Conservation (phyloP, 768 basidiomycete species). For the Amanita pseudoporphyria region DNA sequence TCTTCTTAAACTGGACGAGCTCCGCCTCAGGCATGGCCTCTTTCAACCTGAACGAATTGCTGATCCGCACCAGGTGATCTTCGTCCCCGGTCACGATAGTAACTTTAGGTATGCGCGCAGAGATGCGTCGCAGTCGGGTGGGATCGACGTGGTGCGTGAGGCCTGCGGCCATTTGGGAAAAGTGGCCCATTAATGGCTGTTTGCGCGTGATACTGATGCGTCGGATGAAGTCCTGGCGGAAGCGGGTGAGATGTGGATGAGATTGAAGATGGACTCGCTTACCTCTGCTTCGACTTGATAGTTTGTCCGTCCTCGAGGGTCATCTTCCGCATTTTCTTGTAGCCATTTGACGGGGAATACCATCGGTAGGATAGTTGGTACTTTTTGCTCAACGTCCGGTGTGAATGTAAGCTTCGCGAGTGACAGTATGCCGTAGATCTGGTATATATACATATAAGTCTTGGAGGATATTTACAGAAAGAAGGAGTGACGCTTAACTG, state of each 20-base stretch:
- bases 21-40: conserved; percentile 51
- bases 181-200: conserved; percentile 47
- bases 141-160: conserved; percentile 52
- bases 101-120: conserved; percentile 53
- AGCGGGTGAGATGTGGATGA: not conserved
- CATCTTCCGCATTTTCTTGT: conserved; percentile 37
- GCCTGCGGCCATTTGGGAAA: conserved; percentile 68
- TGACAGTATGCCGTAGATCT: too few species aligned
- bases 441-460: too few species aligned
- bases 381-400: conserved; percentile 35
- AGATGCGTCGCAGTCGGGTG: conserved; percentile 37
- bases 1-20: conserved; percentile 45
- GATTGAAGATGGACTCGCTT: conserved; percentile 5
- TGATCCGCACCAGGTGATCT: conserved; percentile 46
- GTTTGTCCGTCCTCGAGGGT: conserved; percentile 54
- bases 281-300: conserved; percentile 50
- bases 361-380: conserved; percentile 44
- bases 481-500: too few species aligned
- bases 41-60: conserved; percentile 44
- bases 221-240: conserved; percentile 29
- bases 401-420: too few species aligned
- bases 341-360: conserved; percentile 59
- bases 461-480: too few species aligned
- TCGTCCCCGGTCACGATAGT: conserved; percentile 58
- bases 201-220: conserved; percentile 44